phyloP scores from a whole-genome alignment of 495 filamentous ascomycete genomes.

The Cryomyces antarcticus region DNA sequence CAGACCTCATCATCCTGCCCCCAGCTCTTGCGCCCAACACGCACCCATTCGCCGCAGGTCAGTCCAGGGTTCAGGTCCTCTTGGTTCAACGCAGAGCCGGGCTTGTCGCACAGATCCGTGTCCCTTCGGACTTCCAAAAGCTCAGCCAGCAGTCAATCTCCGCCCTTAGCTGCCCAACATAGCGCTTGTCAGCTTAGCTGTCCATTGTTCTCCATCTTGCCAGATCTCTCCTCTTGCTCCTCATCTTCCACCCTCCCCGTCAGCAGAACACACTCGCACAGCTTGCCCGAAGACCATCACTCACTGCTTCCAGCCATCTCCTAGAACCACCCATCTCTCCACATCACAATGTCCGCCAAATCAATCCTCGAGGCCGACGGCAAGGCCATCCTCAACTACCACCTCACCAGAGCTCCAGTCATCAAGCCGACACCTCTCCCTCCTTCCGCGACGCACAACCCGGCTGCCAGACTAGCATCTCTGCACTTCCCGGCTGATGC shows the following conservation, averaged over 20 bases:
- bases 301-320: background rate
- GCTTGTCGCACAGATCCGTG: no score
- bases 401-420: constrained; percentile 92
- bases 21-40: no score
- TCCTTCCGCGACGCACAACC: constrained; percentile 67
- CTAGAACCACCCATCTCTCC: constrained; percentile 1
- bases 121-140: no score
- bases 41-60: no score
- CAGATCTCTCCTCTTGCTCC: background rate
- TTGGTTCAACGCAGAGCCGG: no score
- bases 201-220: no score
- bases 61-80: no score
- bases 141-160: no score
- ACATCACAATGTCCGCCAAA: constrained; percentile 80
- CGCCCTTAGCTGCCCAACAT: no score
- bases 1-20: no score
- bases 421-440: constrained; percentile 97
- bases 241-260: background rate
- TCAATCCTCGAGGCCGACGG: constrained; percentile 96
- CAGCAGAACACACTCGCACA: background rate
- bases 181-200: no score
- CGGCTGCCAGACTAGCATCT: constrained; percentile 73
- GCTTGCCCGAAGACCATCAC: background rate
- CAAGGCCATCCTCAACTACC: constrained; percentile 99
- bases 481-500: constrained; percentile 84